Conservation (phyloP, 371 early-diverging fungal species). For the Mucor irregularis region DNA sequence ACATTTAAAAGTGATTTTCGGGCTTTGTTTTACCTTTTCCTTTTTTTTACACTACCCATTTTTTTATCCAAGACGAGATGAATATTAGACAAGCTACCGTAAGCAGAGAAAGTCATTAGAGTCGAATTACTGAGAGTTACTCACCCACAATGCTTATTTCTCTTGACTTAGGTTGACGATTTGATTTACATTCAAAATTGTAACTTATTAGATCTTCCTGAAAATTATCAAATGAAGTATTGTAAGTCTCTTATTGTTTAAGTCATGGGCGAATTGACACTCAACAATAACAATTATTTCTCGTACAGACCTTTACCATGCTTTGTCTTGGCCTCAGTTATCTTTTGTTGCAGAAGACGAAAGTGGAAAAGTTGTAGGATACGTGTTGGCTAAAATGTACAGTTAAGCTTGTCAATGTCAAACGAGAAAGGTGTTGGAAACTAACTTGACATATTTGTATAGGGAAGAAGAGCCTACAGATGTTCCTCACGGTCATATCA, state of each 20-base stretch:
- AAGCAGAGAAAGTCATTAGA: too few relatives aligned
- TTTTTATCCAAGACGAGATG: slow-evolving; percentile 33
- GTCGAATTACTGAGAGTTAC: too few relatives aligned
- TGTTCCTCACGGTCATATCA: slow-evolving; percentile 94
- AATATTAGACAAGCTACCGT: slow-evolving; percentile 72
- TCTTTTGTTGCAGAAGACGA: slow-evolving; percentile 94
- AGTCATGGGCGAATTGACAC: too few relatives aligned
- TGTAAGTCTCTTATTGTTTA: too few relatives aligned
- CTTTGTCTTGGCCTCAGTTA: slow-evolving; percentile 95
- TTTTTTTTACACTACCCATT: not conserved
- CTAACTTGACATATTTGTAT: not conserved
- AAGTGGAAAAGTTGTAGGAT: slow-evolving; percentile 92
- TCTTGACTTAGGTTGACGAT: slow-evolving; percentile 63
- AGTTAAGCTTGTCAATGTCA: too few relatives aligned
- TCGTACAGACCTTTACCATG: slow-evolving; percentile 89
- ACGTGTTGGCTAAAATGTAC: slow-evolving; percentile 97
- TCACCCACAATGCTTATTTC: too few relatives aligned
- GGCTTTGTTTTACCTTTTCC: slow-evolving; percentile 3
- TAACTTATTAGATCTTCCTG: slow-evolving; percentile 95
- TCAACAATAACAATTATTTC: too few relatives aligned
- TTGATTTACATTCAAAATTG: slow-evolving; percentile 90
- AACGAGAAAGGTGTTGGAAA: not conserved
- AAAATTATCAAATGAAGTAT: slow-evolving; percentile 99
- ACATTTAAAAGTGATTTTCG: not conserved
- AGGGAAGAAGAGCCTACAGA: slow-evolving; percentile 87